Conservation (phyloP, 306 rosid genomes). For the Lupinus albus region DNA sequence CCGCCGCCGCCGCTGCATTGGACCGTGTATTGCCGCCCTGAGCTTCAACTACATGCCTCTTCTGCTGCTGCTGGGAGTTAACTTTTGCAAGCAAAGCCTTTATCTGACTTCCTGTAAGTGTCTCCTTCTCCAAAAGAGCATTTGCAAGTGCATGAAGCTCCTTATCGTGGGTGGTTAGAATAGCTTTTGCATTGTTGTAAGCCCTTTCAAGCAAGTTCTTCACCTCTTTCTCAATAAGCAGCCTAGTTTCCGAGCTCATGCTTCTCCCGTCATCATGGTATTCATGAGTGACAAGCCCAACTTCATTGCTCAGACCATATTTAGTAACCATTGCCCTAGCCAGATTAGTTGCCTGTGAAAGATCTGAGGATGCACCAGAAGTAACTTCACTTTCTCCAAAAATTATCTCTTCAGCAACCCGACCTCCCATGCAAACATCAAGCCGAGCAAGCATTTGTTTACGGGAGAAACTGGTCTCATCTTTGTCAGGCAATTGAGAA, state of each 20-base stretch:
- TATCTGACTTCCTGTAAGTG: slow-evolving; percentile 79
- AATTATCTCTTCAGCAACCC: slow-evolving; percentile 89
- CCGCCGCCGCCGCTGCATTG: slow-evolving; percentile 71
- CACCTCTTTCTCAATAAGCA: slow-evolving; percentile 86
- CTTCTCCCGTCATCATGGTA: slow-evolving; percentile 79
- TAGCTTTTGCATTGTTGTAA: slow-evolving; percentile 81
- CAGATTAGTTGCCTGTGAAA: slow-evolving; percentile 67
- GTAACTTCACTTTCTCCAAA: slow-evolving; percentile 90
- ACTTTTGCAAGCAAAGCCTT: slow-evolving; percentile 60
- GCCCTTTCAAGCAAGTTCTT: slow-evolving; percentile 68
- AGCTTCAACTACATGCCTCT: slow-evolving; percentile 44
- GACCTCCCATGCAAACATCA: slow-evolving; percentile 88
- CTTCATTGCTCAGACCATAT: slow-evolving; percentile 86
- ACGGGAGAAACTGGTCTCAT: slow-evolving; percentile 66
- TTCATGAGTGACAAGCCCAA: slow-evolving; percentile 75
- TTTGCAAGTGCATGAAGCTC: slow-evolving; percentile 89
- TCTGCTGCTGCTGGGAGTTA: slow-evolving; percentile 55
- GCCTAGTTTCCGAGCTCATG: slow-evolving; percentile 92
- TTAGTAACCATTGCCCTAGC: slow-evolving; percentile 88
- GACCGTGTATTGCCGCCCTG: slow-evolving; percentile 64
- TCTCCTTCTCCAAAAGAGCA: slow-evolving; percentile 77
- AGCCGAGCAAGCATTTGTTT: slow-evolving; percentile 88
- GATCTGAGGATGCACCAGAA: slow-evolving; percentile 77
- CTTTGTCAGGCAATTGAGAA: slow-evolving; percentile 74
- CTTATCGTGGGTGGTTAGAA: slow-evolving; percentile 70